These are phyloP conservation scores for Penicillium tannophilum DNA, from an alignment of 495 filamentous ascomycete genomes.

Conservation along the genomic window DNA sequence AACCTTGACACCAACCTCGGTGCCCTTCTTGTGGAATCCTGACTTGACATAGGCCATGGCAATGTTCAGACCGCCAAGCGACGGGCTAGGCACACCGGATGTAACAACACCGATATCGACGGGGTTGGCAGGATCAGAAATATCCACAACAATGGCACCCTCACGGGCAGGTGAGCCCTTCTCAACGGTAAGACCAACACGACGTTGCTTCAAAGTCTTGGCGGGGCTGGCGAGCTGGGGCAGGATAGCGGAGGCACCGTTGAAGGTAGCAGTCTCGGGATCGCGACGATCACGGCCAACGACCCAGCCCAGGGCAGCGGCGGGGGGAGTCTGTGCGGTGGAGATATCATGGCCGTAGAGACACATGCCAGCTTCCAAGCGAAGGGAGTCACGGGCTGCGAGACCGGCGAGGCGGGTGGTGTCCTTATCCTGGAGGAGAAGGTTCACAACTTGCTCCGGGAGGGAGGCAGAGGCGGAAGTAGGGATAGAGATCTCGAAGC, in stretches of 20 bases:
- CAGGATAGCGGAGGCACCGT: constrained; percentile 74
- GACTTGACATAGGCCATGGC: constrained; percentile 93
- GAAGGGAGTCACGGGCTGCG: constrained; percentile 86
- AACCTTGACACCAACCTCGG: constrained; percentile 77
- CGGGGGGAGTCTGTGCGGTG: constrained; percentile 84
- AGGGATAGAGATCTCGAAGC: constrained; percentile 91
- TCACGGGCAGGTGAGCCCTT: constrained; percentile 85
- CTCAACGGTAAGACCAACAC: constrained; percentile 81
- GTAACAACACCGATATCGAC: constrained; percentile 68
- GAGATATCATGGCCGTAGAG: constrained; percentile 97
- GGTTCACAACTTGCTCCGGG: constrained; percentile 52
- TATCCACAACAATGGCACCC: constrained; percentile 75
- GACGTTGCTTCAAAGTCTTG: constrained; percentile 70
- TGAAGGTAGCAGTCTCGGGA: constrained; percentile 58
- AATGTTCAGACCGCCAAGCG: constrained; percentile 80
- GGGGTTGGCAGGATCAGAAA: constrained; percentile 54
- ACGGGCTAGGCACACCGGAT: constrained; percentile 86
- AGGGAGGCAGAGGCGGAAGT: constrained; percentile 42
- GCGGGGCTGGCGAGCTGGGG: constrained; percentile 63
- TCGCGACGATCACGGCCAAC: constrained; percentile 74
- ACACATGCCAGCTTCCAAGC: constrained; percentile 96
- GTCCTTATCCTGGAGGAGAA: constrained; percentile 65
- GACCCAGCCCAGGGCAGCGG: constrained; percentile 82
- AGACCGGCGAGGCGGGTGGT: constrained; percentile 79
- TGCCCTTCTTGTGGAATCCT: constrained; percentile 83